phyloP scores from a whole-genome alignment of 768 basidiomycete species.

The Lentinula guzmanii region DNA sequence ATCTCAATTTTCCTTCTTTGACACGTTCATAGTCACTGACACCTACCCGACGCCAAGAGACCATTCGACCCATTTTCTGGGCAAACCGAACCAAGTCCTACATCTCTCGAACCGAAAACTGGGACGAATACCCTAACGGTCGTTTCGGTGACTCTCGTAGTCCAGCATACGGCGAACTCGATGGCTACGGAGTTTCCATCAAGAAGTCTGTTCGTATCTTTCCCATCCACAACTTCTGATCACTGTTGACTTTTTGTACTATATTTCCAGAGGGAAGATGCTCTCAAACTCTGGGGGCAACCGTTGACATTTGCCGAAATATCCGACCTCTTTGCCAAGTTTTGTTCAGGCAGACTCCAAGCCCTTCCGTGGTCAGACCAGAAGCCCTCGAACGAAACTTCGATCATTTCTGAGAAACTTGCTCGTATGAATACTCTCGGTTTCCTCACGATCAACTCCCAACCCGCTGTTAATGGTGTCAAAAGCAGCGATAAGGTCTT shows the following conservation, averaged over 20 bases:
- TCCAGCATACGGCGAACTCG: conserved; percentile 97
- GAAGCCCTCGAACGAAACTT: conserved; percentile 78
- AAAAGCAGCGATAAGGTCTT: conserved; percentile 78
- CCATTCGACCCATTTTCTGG: conserved; percentile 98
- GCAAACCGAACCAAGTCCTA: conserved; percentile 95
- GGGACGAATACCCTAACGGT: conserved; percentile 99
- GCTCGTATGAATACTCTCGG: conserved; percentile 85
- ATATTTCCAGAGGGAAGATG: conserved; percentile 69
- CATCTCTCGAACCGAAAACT: conserved; percentile 92
- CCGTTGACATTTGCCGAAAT: conserved; percentile 67
- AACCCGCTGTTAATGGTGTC: conserved; percentile 91
- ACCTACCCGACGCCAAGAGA: conserved; percentile 84
- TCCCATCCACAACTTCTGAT: background rate
- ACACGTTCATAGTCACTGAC: conserved; percentile 66
- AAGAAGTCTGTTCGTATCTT: conserved; percentile 68
- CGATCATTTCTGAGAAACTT: conserved; percentile 70
- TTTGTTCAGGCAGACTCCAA: conserved; percentile 67
- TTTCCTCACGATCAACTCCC: conserved; percentile 95
- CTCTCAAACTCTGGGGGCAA: conserved; percentile 81
- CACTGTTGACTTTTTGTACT: conserved; percentile 5
- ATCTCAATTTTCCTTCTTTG: conserved; percentile 11
- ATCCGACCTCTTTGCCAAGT: conserved; percentile 68
- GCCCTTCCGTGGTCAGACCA: conserved; percentile 96
- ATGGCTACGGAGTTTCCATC: conserved; percentile 92
- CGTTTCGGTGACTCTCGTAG: conserved; percentile 96